phyloP scores from a whole-genome alignment of 1,284 basidiomycete species.

The Filobasidium uniguttulatum region DNA sequence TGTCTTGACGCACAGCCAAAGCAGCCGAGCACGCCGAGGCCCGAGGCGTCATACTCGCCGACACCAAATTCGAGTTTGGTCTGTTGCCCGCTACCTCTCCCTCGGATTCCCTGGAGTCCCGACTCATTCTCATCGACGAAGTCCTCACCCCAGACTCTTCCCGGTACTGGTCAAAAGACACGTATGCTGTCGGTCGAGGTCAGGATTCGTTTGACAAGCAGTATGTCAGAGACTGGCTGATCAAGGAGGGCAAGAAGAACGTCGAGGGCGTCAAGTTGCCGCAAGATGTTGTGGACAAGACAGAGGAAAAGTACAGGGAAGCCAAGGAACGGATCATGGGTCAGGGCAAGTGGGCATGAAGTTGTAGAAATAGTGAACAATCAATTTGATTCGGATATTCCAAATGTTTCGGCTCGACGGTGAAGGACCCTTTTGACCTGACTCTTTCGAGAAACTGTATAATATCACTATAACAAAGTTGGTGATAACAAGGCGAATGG shows the following conservation, averaged over 20 bases:
- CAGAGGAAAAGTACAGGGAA: slow-evolving; percentile 61
- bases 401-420: too few relatives aligned
- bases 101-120: slow-evolving; percentile 7
- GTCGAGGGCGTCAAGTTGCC: slow-evolving; percentile 63
- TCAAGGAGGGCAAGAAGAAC: slow-evolving; percentile 54
- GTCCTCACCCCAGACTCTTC: slow-evolving; percentile 94
- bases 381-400: too few relatives aligned
- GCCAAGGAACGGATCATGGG: slow-evolving; percentile 55
- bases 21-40: slow-evolving; percentile 65
- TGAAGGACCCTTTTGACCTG: too few relatives aligned
- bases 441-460: too few relatives aligned
- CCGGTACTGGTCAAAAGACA: slow-evolving; percentile 77
- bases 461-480: too few relatives aligned
- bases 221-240: slow-evolving; percentile 82
- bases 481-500: too few relatives aligned
- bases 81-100: slow-evolving; percentile 40
- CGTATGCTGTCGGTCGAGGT: slow-evolving; percentile 57
- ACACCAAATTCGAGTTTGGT: slow-evolving; percentile 86
- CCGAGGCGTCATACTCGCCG: slow-evolving; percentile 86
- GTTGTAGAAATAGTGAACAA: too few relatives aligned
- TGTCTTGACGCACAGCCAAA: slow-evolving; percentile 28
- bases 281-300: slow-evolving; percentile 60
- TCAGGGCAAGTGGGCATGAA: slow-evolving; percentile 13
- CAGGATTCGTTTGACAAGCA: slow-evolving; percentile 97
- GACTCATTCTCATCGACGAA: slow-evolving; percentile 83